Base-by-base conservation (phyloP, 768 basidiomycete species). In the Cystofilobasidium macerans region DNA sequence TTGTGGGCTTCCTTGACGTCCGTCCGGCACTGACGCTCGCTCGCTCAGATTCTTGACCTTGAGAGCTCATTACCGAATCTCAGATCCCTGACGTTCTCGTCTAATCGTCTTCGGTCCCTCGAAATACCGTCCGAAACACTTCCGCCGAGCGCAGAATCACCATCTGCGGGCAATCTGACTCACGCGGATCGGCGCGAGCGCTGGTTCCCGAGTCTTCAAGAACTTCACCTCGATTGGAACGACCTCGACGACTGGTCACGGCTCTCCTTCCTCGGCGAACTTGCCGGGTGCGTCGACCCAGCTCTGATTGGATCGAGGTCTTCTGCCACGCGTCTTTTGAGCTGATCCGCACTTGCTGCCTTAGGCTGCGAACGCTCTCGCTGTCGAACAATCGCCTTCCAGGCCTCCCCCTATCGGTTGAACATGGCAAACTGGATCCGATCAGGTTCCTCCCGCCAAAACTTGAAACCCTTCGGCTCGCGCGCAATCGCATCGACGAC, bases 221-320 rank as follows among this genome's bases (percentile, higher is more conserved):
- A 66, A 14, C 65, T 66, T 12, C 60, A 57, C 2, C 59, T 67
- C 43, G 65, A 67, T 43, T 67, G 43, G 47, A 67, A 67, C 59
- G 60, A 59, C 24, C 54, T 67, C n/a, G 30, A 24, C 24, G 53
- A 59, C 5, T 67, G 65, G 65, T 38, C 38, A 16, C n/a, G 60
- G 12, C 60, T 67, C 3, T 22, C 22, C 11, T 57, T 57, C 14
- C 33, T 65, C 6, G 54, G 56, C 14, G 9, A 43, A 6, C 47
- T 65, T 1, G 2, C 57, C 8, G 40, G n/a, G 26, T 47, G 45
- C 64, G 57, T 48, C 6, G n/a, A 14, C 8, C 28, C 22, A 8
- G 28, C 16, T 11, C 28, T 30, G 5, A 22, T 14, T 3, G 12
- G 2, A 32, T 3, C n/a, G n/a, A 3, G 22, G 9, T 13, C 9